Conservation (phyloP, 345 rosid genomes). For the Erysimum cheiranthoides region DNA sequence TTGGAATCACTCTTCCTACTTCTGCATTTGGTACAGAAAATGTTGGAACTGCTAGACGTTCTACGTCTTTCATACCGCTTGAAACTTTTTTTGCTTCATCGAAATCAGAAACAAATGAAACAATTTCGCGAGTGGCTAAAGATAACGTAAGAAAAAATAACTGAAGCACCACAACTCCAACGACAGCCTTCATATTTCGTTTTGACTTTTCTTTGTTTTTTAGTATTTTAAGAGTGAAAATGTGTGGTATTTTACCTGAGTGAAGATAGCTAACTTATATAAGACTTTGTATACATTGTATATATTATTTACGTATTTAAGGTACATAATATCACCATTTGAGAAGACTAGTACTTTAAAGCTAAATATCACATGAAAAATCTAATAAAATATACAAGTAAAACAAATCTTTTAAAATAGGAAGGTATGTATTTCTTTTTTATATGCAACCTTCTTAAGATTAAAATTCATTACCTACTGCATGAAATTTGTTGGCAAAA, state of each 20-base stretch:
- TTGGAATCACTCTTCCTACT: neutral
- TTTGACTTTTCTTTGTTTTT: neutral
- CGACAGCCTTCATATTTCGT: constrained; percentile 6
- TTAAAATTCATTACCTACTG: too few species aligned
- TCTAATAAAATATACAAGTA: too few species aligned
- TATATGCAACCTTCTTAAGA: neutral
- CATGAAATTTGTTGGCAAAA: neutral
- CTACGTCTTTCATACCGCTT: neutral
- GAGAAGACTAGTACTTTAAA: neutral
- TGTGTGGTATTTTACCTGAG: neutral
- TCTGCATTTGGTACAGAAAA: neutral
- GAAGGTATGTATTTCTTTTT: neutral
- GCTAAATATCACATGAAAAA: neutral
- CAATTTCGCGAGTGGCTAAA: constrained; percentile 19
- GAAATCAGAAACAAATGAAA: neutral
- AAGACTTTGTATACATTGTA: neutral
- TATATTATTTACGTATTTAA: neutral
- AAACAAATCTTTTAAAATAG: neutral
- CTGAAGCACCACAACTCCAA: constrained; percentile 20
- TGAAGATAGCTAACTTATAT: neutral
- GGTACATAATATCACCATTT: neutral
- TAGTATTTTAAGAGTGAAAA: neutral
- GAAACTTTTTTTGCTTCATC: neutral
- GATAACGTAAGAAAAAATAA: constrained; percentile 10
- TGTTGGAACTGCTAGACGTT: neutral